Percentiles rank a stretch among this genome's conserved stretches.
phyloP scores from a whole-genome alignment of 31 red algal species.

The Odonthalia washingtoniensis region DNA sequence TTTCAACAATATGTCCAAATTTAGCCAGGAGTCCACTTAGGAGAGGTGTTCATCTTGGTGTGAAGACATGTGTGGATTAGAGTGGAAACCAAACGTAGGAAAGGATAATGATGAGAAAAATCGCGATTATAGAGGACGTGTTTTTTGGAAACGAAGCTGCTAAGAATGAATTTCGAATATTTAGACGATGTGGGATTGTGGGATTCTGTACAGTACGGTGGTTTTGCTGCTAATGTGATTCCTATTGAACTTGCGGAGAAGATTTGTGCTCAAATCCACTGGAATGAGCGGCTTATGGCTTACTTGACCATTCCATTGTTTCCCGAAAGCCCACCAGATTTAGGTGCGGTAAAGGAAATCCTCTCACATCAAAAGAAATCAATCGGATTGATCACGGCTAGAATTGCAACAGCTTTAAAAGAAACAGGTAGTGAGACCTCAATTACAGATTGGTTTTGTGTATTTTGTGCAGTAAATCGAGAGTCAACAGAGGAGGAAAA shows the following conservation, averaged over 20 bases:
- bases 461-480: conserved; percentile 77
- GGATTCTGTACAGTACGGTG: conserved; percentile 61
- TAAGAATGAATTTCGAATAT: no score
- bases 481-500: conserved; percentile 64
- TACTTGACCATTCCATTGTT: conserved; percentile 80
- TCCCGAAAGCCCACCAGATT: conserved; percentile 82
- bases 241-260: conserved; percentile 79
- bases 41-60: no score
- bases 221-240: conserved; percentile 60
- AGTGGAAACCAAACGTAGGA: no score
- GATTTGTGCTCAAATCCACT: conserved; percentile 70
- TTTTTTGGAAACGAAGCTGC: no score
- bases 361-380: conserved; percentile 75
- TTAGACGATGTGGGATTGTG: no score
- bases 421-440: conserved; percentile 57
- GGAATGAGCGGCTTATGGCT: conserved; percentile 61
- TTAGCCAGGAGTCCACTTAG: no score
- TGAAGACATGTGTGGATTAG: no score
- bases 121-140: no score
- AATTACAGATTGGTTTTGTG: conserved; percentile 73
- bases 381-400: conserved; percentile 59
- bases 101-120: no score
- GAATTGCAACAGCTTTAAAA: conserved; percentile 58
- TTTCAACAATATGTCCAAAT: no score
- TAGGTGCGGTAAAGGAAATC: conserved; percentile 85